Percentiles rank a stretch among this genome's conserved stretches.
phyloP scores from a whole-genome alignment of 495 filamentous ascomycete genomes.

The Acidiella bohemica region DNA sequence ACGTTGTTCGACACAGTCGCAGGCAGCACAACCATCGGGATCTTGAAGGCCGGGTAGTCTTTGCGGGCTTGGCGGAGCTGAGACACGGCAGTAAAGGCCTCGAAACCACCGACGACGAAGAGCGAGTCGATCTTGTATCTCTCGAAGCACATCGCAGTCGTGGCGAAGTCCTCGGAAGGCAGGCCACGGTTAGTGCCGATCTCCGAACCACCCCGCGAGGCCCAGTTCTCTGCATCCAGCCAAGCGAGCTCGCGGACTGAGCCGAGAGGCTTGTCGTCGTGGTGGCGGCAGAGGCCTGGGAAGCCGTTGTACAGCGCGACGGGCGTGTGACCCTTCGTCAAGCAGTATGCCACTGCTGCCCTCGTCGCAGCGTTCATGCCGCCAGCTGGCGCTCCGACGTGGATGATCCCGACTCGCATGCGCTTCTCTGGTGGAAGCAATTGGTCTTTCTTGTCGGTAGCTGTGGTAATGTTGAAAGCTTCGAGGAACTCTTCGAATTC shows the following conservation, averaged over 20 bases:
- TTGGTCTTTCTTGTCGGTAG: slow-evolving; percentile 47
- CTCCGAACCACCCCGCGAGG: slow-evolving; percentile 89
- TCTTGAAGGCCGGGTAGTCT: slow-evolving; percentile 71
- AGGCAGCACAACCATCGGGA: slow-evolving; percentile 82
- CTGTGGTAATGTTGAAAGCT: slow-evolving; percentile 80
- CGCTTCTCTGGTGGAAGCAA: slow-evolving; percentile 61
- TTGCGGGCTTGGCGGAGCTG: slow-evolving; percentile 70
- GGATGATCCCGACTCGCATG: slow-evolving; percentile 89
- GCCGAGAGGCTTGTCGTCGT: slow-evolving; percentile 64
- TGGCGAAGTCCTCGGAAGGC: slow-evolving; percentile 67
- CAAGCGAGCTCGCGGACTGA: slow-evolving; percentile 74
- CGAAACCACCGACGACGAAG: slow-evolving; percentile 90
- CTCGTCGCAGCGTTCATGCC: slow-evolving; percentile 97
- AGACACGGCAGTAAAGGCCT: slow-evolving; percentile 84
- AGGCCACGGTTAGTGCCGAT: slow-evolving; percentile 95
- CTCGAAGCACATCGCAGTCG: slow-evolving; percentile 72
- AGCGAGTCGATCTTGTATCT: slow-evolving; percentile 80
- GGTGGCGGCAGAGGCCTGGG: slow-evolving; percentile 83
- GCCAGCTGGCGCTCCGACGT: slow-evolving; percentile 95
- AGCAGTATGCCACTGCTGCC: slow-evolving; percentile 88
- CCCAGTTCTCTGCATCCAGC: slow-evolving; percentile 93
- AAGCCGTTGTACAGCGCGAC: slow-evolving; percentile 95
- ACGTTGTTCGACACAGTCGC: slow-evolving; percentile 99
- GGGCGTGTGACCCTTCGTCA: slow-evolving; percentile 83
- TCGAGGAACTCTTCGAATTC: slow-evolving; percentile 91